A percentile compares a stretch with the other conserved stretches of the same genome.
Conservation (phyloP, 139 green algal genomes). For the Chlorella sp. region DNA sequence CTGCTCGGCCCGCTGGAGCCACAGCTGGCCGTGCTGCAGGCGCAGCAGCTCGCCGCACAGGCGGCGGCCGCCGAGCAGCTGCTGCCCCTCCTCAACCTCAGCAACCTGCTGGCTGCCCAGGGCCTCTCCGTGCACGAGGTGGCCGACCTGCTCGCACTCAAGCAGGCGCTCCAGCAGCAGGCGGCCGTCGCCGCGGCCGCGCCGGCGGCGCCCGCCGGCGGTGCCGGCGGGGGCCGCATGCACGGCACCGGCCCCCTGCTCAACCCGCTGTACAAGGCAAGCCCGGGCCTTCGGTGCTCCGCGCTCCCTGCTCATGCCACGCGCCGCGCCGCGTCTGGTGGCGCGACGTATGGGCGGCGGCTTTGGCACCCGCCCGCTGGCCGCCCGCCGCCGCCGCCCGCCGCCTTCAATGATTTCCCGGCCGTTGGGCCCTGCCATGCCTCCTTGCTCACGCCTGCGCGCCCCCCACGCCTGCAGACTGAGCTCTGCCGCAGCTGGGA, state of each 20-base stretch:
- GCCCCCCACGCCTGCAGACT: constrained; percentile 61
- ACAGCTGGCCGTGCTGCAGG: background rate
- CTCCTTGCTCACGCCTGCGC: background rate
- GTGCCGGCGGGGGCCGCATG: background rate
- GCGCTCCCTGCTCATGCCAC: no score
- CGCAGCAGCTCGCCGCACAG: background rate
- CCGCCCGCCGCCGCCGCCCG: no score
- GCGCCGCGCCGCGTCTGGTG: no score
- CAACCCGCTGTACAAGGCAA: constrained; percentile 58
- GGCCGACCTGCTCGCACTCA: constrained; percentile 1
- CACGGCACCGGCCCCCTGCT: constrained; percentile 8
- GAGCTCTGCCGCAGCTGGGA: constrained; percentile 90
- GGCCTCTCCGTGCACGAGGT: background rate
- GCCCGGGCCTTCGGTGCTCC: no score
- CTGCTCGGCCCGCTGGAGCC: background rate
- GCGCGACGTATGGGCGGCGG: no score
- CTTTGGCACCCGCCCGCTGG: no score
- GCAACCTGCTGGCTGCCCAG: constrained; percentile 12
- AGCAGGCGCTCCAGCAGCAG: background rate
- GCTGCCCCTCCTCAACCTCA: constrained; percentile 1
- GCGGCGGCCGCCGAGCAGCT: background rate
- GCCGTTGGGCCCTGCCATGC: background rate
- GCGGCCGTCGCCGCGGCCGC: background rate
- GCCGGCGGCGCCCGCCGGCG: background rate
- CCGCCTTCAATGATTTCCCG: background rate